Evolutionary conservation across 148 eudicot genomes (phyloP).

Genomic region (Rhododendron ferrugineum): DNA sequence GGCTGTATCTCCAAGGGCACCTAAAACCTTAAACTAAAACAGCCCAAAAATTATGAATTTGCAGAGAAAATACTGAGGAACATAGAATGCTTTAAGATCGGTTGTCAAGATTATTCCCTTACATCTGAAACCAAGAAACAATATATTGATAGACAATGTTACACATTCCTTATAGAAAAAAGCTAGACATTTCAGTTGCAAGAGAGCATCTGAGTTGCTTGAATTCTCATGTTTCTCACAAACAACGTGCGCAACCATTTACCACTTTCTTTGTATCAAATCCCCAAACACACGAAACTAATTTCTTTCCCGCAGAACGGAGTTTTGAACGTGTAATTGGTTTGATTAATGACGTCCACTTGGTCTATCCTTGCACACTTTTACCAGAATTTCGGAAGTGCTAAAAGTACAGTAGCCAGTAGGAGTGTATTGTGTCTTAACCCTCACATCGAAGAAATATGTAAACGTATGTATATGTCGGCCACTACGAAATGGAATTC

Average conservation of each 20-base stretch:
- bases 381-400: background rate
- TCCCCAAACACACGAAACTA: background rate
- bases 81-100: background rate
- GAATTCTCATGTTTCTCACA: background rate
- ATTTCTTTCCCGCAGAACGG: background rate
- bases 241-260: background rate
- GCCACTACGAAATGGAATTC: background rate
- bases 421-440: background rate
- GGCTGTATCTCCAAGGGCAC: background rate
- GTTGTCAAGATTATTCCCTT: background rate
- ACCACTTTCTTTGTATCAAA: background rate
- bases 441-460: background rate
- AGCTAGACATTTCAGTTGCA: background rate
- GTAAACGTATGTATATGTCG: background rate
- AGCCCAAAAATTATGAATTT: background rate
- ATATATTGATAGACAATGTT: background rate
- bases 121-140: background rate
- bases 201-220: background rate
- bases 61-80: background rate
- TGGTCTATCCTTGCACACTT: conserved; percentile 1
- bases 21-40: background rate
- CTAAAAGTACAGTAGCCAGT: background rate
- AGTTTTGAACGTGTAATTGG: background rate
- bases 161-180: background rate
- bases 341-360: background rate